A percentile compares a stretch with the other conserved stretches of the same genome.
These are phyloP conservation scores for Cercospora berteroae DNA, from an alignment of 2,329 filamentous ascomycete species.

Conservation along the genomic window DNA sequence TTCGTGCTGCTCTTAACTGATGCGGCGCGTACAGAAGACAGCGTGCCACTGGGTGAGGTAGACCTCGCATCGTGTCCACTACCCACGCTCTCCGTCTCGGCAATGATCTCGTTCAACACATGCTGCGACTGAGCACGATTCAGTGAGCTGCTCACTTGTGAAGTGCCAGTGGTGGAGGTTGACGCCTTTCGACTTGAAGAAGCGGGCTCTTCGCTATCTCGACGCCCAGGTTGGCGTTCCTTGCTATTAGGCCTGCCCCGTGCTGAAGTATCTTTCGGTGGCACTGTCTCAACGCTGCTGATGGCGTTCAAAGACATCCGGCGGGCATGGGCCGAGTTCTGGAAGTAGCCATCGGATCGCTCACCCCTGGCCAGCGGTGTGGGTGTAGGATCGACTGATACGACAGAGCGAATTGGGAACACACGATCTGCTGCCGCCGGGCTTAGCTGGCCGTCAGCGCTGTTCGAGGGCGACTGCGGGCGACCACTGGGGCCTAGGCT, in stretches of 20 bases:
- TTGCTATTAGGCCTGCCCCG: slow-evolving; percentile 17
- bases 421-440: slow-evolving; percentile 59
- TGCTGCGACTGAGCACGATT: slow-evolving; percentile 10
- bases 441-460: slow-evolving; percentile 37
- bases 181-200: slow-evolving; percentile 18
- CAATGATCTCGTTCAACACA: slow-evolving; percentile 25
- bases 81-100: slow-evolving; percentile 21
- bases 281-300: neutral
- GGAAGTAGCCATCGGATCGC: slow-evolving; percentile 40
- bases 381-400: slow-evolving; percentile 63
- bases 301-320: slow-evolving; percentile 18
- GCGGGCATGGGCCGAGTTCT: slow-evolving; percentile 25
- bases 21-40: slow-evolving; percentile 30
- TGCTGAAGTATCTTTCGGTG: neutral
- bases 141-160: slow-evolving; percentile 5
- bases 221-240: slow-evolving; percentile 8
- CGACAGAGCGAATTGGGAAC: slow-evolving; percentile 77
- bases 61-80: slow-evolving; percentile 13
- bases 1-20: slow-evolving; percentile 38
- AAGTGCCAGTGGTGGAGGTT: slow-evolving; percentile 17
- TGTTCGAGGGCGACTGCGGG: slow-evolving; percentile 8
- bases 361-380: slow-evolving; percentile 31
- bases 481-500: neutral
- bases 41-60: slow-evolving; percentile 23
- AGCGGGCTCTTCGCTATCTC: neutral